Evolutionary conservation across 2,329 filamentous ascomycete genomes (phyloP).

Genomic region (Xylariaceae sp.): DNA sequence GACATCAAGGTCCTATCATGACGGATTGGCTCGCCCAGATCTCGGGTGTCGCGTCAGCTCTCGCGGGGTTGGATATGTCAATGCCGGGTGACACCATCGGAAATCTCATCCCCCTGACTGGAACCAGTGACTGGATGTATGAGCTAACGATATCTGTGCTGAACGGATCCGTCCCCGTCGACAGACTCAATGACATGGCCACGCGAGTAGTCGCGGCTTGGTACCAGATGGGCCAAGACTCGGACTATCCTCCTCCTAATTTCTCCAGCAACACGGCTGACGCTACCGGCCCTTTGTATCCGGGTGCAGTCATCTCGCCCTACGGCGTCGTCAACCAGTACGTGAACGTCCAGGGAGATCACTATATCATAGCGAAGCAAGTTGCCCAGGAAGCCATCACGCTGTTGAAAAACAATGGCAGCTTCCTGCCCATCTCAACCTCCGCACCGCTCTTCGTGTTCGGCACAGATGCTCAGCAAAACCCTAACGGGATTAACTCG

Average conservation of each 20-base stretch:
- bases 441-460: slow-evolving; percentile 43
- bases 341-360: slow-evolving; percentile 56
- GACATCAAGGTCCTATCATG: slow-evolving; percentile 68
- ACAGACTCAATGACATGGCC: slow-evolving; percentile 54
- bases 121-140: slow-evolving; percentile 50
- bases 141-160: slow-evolving; percentile 52
- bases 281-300: slow-evolving; percentile 52
- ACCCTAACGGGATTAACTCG: slow-evolving; percentile 58
- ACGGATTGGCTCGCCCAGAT: slow-evolving; percentile 74
- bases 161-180: slow-evolving; percentile 54
- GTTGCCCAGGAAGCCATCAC: slow-evolving; percentile 57
- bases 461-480: slow-evolving; percentile 49
- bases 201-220: slow-evolving; percentile 55
- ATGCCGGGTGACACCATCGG: slow-evolving; percentile 55
- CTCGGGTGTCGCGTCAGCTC: slow-evolving; percentile 66
- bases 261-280: slow-evolving; percentile 58
- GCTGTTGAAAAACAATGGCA: slow-evolving; percentile 60
- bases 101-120: slow-evolving; percentile 45
- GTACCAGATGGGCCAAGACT: slow-evolving; percentile 58
- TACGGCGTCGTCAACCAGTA: slow-evolving; percentile 64
- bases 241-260: slow-evolving; percentile 51
- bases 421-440: slow-evolving; percentile 47
- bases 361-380: slow-evolving; percentile 46
- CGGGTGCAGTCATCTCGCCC: slow-evolving; percentile 55
- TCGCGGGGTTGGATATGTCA: slow-evolving; percentile 67